phyloP scores from a whole-genome alignment of 208 protist species.

The Trichomonas gallinae region DNA sequence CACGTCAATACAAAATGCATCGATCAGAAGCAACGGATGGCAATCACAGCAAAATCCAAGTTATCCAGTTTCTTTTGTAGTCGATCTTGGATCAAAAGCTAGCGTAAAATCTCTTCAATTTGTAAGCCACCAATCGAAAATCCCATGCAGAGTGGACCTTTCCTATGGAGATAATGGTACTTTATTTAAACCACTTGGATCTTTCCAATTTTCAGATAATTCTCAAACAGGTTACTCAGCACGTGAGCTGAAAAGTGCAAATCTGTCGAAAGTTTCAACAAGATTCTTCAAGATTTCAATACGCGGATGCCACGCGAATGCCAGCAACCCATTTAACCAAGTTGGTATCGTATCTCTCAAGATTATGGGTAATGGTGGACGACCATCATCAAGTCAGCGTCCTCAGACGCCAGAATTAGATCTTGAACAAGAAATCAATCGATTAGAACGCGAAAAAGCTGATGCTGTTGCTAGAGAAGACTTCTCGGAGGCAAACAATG shows the following conservation, averaged over 20 bases:
- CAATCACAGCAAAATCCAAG: not conserved
- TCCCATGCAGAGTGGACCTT: not conserved
- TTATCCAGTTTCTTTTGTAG: not conserved
- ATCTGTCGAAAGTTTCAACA: not conserved
- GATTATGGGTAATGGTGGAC: not conserved
- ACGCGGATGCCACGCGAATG: not conserved
- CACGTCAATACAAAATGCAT: not conserved
- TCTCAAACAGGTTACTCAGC: not conserved
- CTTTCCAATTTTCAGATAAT: slow-evolving; percentile 18
- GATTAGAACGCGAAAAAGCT: not conserved
- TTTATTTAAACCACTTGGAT: not conserved
- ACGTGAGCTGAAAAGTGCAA: not conserved
- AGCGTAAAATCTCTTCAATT: not conserved
- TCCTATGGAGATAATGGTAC: not conserved
- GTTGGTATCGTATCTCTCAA: not conserved
- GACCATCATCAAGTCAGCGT: not conserved
- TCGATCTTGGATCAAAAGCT: not conserved
- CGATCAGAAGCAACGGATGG: not conserved
- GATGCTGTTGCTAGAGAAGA: not conserved
- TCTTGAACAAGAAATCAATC: not conserved
- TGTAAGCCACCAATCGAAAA: not conserved
- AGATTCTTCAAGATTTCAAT: not conserved
- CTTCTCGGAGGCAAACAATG: not conserved
- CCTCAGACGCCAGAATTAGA: not conserved
- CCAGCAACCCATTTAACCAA: not conserved